Conservation (phyloP, 2,329 filamentous ascomycete genomes). For the Hypoxylon sp. region DNA sequence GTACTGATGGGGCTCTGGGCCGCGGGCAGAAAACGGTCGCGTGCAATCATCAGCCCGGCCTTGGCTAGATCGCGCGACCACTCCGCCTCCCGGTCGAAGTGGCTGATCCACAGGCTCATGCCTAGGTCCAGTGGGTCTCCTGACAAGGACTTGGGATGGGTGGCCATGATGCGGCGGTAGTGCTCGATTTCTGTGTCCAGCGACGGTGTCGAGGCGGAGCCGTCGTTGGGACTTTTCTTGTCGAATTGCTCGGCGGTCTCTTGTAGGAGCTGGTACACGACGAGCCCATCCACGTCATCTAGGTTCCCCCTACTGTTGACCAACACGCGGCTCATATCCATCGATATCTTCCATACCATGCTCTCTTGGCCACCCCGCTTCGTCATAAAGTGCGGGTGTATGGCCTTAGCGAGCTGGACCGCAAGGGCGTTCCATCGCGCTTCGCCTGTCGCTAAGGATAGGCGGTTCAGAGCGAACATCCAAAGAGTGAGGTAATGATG, state of each 20-base stretch:
- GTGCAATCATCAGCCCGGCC: conserved; percentile 51
- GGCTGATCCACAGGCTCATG: conserved; percentile 71
- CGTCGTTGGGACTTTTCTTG: conserved; percentile 48
- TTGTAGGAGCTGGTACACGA: conserved; percentile 65
- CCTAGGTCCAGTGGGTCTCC: conserved; percentile 70
- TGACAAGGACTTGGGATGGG: conserved; percentile 60
- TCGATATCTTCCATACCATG: conserved; percentile 71
- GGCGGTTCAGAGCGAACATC: conserved; percentile 73
- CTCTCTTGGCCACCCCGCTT: conserved; percentile 41
- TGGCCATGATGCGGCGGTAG: conserved; percentile 64
- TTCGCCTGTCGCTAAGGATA: conserved; percentile 64
- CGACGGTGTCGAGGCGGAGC: conserved; percentile 10
- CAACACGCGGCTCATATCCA: conserved; percentile 63
- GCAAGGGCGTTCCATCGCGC: conserved; percentile 65
- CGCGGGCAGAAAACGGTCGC: conserved; percentile 46
- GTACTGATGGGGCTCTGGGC: conserved; percentile 47
- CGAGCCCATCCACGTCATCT: conserved; percentile 69
- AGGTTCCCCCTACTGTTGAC: conserved; percentile 68
- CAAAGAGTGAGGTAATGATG: conserved; percentile 74
- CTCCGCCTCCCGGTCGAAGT: conserved; percentile 64
- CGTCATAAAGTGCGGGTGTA: conserved; percentile 67
- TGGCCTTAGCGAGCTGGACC: conserved; percentile 65
- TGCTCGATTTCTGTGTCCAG: conserved; percentile 67
- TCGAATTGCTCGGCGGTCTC: conserved; percentile 50
- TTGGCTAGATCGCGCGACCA: conserved; percentile 62